A percentile compares a stretch with the other conserved stretches of the same genome.
These are phyloP conservation scores for Bryoglossum gracile DNA, from an alignment of 495 filamentous ascomycete genomes.

Conservation along the genomic window DNA sequence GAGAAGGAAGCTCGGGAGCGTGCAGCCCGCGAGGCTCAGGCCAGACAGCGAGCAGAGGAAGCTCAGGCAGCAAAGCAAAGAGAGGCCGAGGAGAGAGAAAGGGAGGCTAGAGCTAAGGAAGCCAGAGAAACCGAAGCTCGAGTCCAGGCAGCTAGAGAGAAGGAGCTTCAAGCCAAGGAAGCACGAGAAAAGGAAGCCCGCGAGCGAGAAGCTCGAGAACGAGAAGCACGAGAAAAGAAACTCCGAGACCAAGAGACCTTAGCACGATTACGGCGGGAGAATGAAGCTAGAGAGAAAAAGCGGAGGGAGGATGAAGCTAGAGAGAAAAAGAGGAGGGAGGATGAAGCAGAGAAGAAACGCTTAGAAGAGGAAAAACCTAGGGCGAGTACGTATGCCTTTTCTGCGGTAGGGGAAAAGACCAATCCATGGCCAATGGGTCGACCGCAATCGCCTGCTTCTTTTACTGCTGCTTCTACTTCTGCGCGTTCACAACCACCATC, in stretches of 20 bases:
- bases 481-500: conserved; percentile 25
- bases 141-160: too few relatives aligned
- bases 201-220: too few relatives aligned
- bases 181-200: too few relatives aligned
- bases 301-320: conserved; percentile 28
- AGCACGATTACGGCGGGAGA: conserved; percentile 27
- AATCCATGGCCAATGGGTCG: conserved; percentile 49
- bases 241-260: conserved; percentile 21
- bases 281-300: conserved; percentile 30
- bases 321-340: conserved; percentile 23
- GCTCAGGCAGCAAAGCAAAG: conserved; percentile 25
- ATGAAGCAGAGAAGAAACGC: conserved; percentile 15
- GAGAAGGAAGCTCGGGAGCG: conserved; percentile 35
- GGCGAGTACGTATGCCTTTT: conserved; percentile 41
- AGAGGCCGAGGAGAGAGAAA: conserved; percentile 34
- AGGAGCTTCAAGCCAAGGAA: too few relatives aligned
- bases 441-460: conserved; percentile 27
- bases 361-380: conserved; percentile 20
- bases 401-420: conserved; percentile 47
- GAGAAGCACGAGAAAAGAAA: conserved; percentile 22
- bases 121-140: too few relatives aligned
- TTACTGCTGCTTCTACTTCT: not conserved
- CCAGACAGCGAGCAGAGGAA: conserved; percentile 28
- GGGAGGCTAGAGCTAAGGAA: too few relatives aligned
- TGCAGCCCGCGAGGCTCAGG: conserved; percentile 28